Evolutionary conservation across 495 filamentous ascomycete genomes (phyloP).

Genomic region (Margaritispora aquatica): DNA sequence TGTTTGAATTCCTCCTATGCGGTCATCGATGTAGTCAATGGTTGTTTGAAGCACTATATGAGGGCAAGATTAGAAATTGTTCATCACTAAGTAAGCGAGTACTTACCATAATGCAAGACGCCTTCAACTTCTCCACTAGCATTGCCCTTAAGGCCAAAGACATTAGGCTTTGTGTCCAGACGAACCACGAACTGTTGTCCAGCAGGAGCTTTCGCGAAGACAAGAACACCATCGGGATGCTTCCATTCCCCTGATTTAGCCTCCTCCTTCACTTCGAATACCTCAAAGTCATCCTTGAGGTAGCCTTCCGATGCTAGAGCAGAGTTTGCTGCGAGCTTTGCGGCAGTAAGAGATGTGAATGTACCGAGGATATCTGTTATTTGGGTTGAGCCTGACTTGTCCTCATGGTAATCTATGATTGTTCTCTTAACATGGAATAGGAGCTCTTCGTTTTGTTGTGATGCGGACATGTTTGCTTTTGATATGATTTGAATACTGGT

Average conservation of each 20-base stretch:
- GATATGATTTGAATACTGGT: neutral
- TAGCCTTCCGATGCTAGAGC: conserved; percentile 29
- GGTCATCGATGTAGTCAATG: conserved; percentile 33
- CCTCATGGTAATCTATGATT: conserved; percentile 28
- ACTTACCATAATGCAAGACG: conserved; percentile 31
- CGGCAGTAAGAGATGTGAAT: conserved; percentile 28
- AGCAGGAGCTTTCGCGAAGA: conserved; percentile 28
- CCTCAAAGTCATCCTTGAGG: conserved; percentile 30
- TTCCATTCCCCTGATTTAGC: conserved; percentile 23
- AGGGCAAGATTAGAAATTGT: neutral
- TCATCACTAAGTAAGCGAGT: too few species aligned
- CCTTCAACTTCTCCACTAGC: conserved; percentile 17
- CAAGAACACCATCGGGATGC: conserved; percentile 32
- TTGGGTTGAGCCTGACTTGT: conserved; percentile 27
- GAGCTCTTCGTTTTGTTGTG: conserved; percentile 13
- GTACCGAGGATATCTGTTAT: conserved; percentile 33
- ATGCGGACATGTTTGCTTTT: conserved; percentile 6
- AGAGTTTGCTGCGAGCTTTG: conserved; percentile 27
- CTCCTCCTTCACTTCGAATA: conserved; percentile 21
- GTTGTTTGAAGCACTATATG: conserved; percentile 31
- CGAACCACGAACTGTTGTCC: conserved; percentile 33
- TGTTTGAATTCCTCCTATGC: conserved; percentile 25
- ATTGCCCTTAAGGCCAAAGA: conserved; percentile 19
- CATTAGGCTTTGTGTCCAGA: conserved; percentile 34
- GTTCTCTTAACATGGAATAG: conserved; percentile 36